Conservation (phyloP, 805 yeast species). For the Candida qinlingensis region DNA sequence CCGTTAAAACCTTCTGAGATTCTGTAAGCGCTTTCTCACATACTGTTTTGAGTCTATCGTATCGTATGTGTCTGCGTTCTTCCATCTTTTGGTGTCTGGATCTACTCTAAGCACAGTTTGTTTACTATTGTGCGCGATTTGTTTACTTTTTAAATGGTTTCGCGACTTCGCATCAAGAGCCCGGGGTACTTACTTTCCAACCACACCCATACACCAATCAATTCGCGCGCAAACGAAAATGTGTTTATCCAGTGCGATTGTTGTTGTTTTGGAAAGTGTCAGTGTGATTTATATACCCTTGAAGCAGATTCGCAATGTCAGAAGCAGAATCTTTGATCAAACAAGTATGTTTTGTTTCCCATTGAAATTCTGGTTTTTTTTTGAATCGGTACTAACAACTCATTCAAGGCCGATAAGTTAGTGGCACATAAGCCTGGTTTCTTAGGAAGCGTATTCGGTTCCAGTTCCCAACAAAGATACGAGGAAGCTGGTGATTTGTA, state of each 20-base stretch:
- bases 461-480: slow-evolving; percentile 52
- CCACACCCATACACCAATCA: too few species aligned
- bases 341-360: slow-evolving; percentile 23
- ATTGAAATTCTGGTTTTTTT: slow-evolving; percentile 18
- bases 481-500: slow-evolving; percentile 94
- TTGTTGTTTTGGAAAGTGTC: too few species aligned
- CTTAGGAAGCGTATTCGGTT: slow-evolving; percentile 57
- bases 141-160: slow-evolving; percentile 6
- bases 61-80: slow-evolving; percentile 30
- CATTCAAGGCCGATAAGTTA: slow-evolving; percentile 58
- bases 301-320: slow-evolving; percentile 7
- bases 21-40: slow-evolving; percentile 47
- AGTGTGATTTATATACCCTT: background rate
- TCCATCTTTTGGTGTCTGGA: slow-evolving; percentile 4
- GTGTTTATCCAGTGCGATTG: too few species aligned
- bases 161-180: too few species aligned
- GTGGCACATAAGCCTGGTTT: slow-evolving; percentile 67
- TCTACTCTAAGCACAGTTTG: too few species aligned
- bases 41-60: slow-evolving; percentile 41
- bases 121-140: too few species aligned
- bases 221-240: too few species aligned
- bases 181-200: too few species aligned
- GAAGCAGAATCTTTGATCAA: slow-evolving; percentile 32
- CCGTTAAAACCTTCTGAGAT: slow-evolving; percentile 41
- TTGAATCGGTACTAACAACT: background rate